Base-by-base conservation (phyloP, 2,329 filamentous ascomycete genomes). In the Sclerotinia spermophila region DNA sequence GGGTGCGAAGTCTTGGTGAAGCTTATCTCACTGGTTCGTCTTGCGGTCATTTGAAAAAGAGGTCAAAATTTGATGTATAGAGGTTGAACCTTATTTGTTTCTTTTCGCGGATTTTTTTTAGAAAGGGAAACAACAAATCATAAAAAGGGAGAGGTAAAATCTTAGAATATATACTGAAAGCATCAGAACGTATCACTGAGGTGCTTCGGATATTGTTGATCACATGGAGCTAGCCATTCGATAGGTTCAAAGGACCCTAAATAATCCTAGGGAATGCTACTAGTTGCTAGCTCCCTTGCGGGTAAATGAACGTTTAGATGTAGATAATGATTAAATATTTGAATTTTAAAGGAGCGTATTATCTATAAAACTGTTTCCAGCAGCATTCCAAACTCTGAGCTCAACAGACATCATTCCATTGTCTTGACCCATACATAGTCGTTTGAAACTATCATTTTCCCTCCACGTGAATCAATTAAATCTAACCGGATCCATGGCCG, bases 341-440 rank as follows among this genome's bases (percentile, higher is more conserved):
- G 44, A 35, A 42, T 35, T 48, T 30, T 38, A 48, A 64, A 48
- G 30, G 60, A 64, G 60, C 42, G 60, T 48, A 48, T 64, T 48
- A 64, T n/a, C 30, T 64, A 64, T 35, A 64, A 48, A 48, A 33
- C 60, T 35, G 60, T 64, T 48, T 48, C 42, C 44, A 48, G 60
- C 60, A 64, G 44, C 44, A 15, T 64, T 45, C 30, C 21, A 48
- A 64, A n/a, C 30, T 38, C 60, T 33, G 30, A 64, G 60, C 60
- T 64, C 60, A 64, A 10, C 17, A 48, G 27, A 24, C n/a, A n/a
- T 24, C 30, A 27, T 35, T 13, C 21, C 8, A 27, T 48, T 24
- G 15, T n/a, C 42, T 44, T 27, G 44, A 24, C 35, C 24, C 30
- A 48, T 51, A 48, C 1, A 1, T 30, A 48, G 33, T 15, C 42